Base-by-base conservation (phyloP, 805 yeast genomes). In the Ogataea pilisensis region DNA sequence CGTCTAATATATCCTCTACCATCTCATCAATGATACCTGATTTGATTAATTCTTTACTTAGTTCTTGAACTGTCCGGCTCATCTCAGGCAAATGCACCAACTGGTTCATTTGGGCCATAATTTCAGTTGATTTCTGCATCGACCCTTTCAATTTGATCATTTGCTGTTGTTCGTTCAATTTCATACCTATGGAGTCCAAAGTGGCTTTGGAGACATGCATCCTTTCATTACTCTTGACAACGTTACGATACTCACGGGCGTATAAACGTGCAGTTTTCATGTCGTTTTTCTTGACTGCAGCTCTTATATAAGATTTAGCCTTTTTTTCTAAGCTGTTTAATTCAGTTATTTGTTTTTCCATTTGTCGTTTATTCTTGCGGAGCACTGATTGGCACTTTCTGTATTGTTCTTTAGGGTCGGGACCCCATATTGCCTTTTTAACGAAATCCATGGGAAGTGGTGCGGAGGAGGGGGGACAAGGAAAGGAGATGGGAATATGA, bases 381-480 rank as follows among this genome's bases (percentile, higher is more conserved):
- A 91, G 73, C 17, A 88, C 72, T 29, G 78, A 70, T 55, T 85
- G 90, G 51, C 95, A 85, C 50, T 79, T 83, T 41, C 93, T 67
- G 72, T 77, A 80, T 55, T 84, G 95, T 55, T 87, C 98, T 55
- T 83, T 82, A 31, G 97, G 96, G 58, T 90, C 96, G 0, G 98
- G 97, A 0, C 99, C 99, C 84, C 95, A 91, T 29, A 91, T 82
- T 4, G 90, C 85, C 58, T 82, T 81, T 66, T 87, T 90, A 26
- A 91, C 61, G 60, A 72, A 83, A 58, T 91, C 88, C 98, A 91
- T 91, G 6, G 5, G 13, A 14, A 18, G 16, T 31, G n/a, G n/a
- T n/a, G n/a, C n/a, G n/a, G n/a, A n/a, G n/a, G n/a, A n/a, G n/a
- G n/a, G n/a, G n/a, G n/a, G n/a, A n/a, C n/a, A n/a, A n/a, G n/a